phyloP scores from a whole-genome alignment of 371 early-diverging fungal species.

The Choanephora cucurbitarum region DNA sequence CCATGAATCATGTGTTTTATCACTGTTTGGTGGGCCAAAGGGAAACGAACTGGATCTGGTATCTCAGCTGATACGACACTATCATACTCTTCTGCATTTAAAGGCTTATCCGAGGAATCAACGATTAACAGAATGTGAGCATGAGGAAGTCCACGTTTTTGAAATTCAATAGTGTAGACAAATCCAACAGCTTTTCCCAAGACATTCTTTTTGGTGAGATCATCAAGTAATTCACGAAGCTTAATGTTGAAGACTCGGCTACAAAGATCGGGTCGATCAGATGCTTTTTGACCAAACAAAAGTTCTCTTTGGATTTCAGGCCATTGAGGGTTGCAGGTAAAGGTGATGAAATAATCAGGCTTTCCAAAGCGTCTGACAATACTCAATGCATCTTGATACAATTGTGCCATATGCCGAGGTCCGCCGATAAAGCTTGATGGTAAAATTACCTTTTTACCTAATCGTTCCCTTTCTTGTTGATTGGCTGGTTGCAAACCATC shows the following conservation, averaged over 20 bases:
- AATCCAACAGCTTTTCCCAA: conserved; percentile 14
- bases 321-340: conserved; percentile 42
- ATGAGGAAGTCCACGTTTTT: conserved; percentile 31
- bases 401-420: too few species aligned
- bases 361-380: conserved; percentile 26
- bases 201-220: conserved; percentile 24
- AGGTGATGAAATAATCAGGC: conserved; percentile 36
- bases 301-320: conserved; percentile 27
- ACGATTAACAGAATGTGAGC: conserved; percentile 9
- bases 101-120: neutral
- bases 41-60: conserved; percentile 15
- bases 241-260: conserved; percentile 29
- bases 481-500: too few species aligned
- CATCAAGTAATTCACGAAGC: conserved; percentile 21
- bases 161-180: conserved; percentile 25
- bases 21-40: conserved; percentile 30
- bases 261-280: conserved; percentile 25
- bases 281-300: conserved; percentile 4
- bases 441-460: too few species aligned
- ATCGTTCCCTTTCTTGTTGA: too few species aligned
- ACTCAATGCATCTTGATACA: too few species aligned
- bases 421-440: too few species aligned
- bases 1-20: conserved; percentile 36
- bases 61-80: conserved; percentile 2
- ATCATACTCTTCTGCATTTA: neutral